Evolutionary conservation across 2,329 filamentous ascomycete species (phyloP).

Genomic region (Orbilia ellipsospora): DNA sequence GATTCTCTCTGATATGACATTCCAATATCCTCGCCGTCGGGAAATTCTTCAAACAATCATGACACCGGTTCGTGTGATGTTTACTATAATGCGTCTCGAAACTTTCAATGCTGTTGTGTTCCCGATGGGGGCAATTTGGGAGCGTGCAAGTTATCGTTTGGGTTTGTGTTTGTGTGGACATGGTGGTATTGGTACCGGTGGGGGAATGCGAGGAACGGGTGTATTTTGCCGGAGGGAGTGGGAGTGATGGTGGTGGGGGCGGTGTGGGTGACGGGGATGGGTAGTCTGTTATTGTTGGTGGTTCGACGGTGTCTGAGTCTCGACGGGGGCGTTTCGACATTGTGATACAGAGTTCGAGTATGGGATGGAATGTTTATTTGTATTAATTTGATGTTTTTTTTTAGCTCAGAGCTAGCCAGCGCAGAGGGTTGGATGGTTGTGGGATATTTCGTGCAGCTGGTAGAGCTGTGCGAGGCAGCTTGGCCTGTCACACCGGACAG

Average conservation of each 20-base stretch:
- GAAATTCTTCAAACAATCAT: slow-evolving; percentile 51
- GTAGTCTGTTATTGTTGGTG: neutral
- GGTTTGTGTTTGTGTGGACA: neutral
- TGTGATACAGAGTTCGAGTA: too few species aligned
- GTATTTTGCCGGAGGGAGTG: slow-evolving; percentile 38
- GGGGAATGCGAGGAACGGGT: slow-evolving; percentile 39
- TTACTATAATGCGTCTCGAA: slow-evolving; percentile 47
- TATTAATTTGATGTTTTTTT: neutral
- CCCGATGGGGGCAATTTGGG: slow-evolving; percentile 39
- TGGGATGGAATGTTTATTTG: neutral
- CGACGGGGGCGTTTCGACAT: slow-evolving; percentile 47
- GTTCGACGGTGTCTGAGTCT: slow-evolving; percentile 15
- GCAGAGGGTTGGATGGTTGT: slow-evolving; percentile 1
- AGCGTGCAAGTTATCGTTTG: slow-evolving; percentile 42
- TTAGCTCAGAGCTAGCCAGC: slow-evolving; percentile 35
- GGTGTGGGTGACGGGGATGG: slow-evolving; percentile 24
- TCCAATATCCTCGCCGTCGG: slow-evolving; percentile 45
- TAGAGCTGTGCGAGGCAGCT: neutral
- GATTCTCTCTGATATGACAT: slow-evolving; percentile 53
- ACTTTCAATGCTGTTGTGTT: slow-evolving; percentile 31
- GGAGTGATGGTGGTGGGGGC: slow-evolving; percentile 15
- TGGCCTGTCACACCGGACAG: slow-evolving; percentile 1
- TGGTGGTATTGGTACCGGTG: neutral
- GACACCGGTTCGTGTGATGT: slow-evolving; percentile 50
- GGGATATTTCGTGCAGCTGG: slow-evolving; percentile 10